phyloP scores from a whole-genome alignment of 257 asterid genomes.

The Craterostigma plantagineum region DNA sequence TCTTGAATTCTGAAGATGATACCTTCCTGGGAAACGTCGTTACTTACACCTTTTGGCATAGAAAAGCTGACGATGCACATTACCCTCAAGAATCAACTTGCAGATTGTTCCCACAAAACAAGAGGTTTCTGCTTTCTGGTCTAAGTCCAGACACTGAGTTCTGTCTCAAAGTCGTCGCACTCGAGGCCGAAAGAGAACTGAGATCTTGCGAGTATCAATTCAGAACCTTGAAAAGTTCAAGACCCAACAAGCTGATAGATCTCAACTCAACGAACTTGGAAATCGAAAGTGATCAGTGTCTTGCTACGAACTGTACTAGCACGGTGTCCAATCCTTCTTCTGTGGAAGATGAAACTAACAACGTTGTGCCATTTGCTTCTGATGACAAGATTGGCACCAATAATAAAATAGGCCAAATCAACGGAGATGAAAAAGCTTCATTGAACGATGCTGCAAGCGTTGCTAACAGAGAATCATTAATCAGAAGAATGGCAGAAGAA shows the following conservation, averaged over 20 bases:
- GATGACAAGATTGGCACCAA: conserved; percentile 18
- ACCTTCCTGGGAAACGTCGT: conserved; percentile 11
- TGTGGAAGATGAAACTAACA: conserved; percentile 57
- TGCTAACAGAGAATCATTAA: conserved; percentile 19
- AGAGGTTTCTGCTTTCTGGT: conserved; percentile 36
- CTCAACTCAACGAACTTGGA: conserved; percentile 19
- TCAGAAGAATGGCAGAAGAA: too few relatives aligned
- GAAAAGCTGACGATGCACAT: conserved; percentile 33
- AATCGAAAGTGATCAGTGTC: conserved; percentile 30
- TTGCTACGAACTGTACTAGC: conserved; percentile 39
- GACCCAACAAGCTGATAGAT: conserved; percentile 12
- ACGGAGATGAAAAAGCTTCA: conserved; percentile 9
- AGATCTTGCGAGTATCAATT: conserved; percentile 33
- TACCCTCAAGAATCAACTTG: conserved; percentile 54
- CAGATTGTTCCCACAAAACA: conserved; percentile 29
- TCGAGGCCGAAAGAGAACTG: conserved; percentile 25
- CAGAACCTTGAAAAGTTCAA: conserved; percentile 15
- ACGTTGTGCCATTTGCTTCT: too few relatives aligned
- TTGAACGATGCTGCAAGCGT: conserved; percentile 20
- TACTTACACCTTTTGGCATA: conserved; percentile 42
- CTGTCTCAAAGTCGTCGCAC: conserved; percentile 33
- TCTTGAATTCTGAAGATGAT: conserved; percentile 14
- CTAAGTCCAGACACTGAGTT: conserved; percentile 39
- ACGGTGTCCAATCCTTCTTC: conserved; percentile 81
- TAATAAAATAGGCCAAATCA: conserved; percentile 14